These are phyloP conservation scores for Fusarium mangiferae DNA, from an alignment of 2,329 filamentous ascomycete genomes.

Conservation along the genomic window DNA sequence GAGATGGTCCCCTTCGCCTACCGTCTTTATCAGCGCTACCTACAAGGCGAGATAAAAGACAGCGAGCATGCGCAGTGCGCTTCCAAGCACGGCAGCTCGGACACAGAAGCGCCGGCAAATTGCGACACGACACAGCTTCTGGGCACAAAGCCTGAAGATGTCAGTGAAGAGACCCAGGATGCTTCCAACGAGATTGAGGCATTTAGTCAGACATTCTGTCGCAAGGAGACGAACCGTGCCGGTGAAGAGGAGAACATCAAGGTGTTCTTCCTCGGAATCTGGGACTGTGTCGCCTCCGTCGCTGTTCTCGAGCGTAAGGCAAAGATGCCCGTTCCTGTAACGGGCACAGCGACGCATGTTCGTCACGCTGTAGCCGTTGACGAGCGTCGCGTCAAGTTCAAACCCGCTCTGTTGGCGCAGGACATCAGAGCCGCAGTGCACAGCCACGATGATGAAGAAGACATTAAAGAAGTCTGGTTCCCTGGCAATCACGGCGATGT, in stretches of 20 bases:
- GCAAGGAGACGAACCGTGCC: conserved; percentile 43
- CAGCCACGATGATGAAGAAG: conserved; percentile 44
- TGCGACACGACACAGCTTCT: conserved; percentile 26
- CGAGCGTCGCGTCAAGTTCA: conserved; percentile 66
- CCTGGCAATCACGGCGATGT: conserved; percentile 64
- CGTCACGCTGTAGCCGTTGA: conserved; percentile 65
- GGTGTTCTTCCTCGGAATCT: conserved; percentile 65
- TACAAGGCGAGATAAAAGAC: conserved; percentile 52
- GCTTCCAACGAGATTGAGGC: conserved; percentile 53
- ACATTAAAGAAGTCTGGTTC: conserved; percentile 65
- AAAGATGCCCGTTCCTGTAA: conserved; percentile 51
- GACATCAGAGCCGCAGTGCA: conserved; percentile 47
- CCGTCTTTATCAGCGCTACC: conserved; percentile 54
- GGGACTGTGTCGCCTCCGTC: conserved; percentile 65
- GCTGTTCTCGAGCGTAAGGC: conserved; percentile 53
- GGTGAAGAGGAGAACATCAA: conserved; percentile 52
- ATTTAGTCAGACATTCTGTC: conserved; percentile 61
- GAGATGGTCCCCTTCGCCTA: conserved; percentile 64
- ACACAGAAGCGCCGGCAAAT: neutral
- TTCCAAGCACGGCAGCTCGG: neutral
- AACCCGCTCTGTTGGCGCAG: conserved; percentile 58
- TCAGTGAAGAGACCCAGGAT: conserved; percentile 38
- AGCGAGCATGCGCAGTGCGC: conserved; percentile 36
- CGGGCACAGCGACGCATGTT: conserved; percentile 56
- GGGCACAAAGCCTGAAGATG: conserved; percentile 31